Percentiles rank a stretch among this genome's conserved stretches.
These are phyloP conservation scores for Cladophialophora yegresii DNA, from an alignment of 2,329 filamentous ascomycete genomes.

Conservation along the genomic window DNA sequence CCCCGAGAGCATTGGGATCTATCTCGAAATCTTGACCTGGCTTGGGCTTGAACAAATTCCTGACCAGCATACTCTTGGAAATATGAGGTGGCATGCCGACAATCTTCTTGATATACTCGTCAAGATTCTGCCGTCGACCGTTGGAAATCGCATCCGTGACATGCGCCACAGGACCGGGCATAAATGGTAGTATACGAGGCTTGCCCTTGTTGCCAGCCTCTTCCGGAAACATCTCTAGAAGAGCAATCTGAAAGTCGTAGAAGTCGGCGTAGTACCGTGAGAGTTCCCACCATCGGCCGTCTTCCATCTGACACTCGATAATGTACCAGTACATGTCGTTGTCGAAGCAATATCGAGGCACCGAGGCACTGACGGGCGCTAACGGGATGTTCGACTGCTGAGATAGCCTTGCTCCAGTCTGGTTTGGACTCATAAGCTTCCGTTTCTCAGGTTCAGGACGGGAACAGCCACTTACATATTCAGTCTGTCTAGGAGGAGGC, in stretches of 20 bases:
- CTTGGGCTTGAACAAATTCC: slow-evolving; percentile 85
- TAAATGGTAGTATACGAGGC: slow-evolving; percentile 85
- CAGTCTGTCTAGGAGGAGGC: slow-evolving; percentile 32
- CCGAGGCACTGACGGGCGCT: slow-evolving; percentile 78
- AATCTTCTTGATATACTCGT: slow-evolving; percentile 93
- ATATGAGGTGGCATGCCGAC: slow-evolving; percentile 82
- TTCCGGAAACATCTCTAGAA: slow-evolving; percentile 85
- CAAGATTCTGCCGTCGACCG: slow-evolving; percentile 84
- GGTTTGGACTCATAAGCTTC: slow-evolving; percentile 46
- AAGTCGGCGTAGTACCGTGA: slow-evolving; percentile 97
- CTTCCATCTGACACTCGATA: slow-evolving; percentile 86
- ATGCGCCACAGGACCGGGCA: slow-evolving; percentile 96
- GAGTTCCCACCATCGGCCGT: slow-evolving; percentile 88
- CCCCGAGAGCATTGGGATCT: slow-evolving; percentile 64
- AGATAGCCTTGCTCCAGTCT: slow-evolving; percentile 45
- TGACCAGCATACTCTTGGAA: slow-evolving; percentile 77
- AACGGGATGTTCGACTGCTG: slow-evolving; percentile 56
- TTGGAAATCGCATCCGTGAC: slow-evolving; percentile 98
- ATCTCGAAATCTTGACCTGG: slow-evolving; percentile 87
- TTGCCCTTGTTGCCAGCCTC: slow-evolving; percentile 86
- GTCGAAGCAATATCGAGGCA: slow-evolving; percentile 90
- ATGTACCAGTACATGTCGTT: slow-evolving; percentile 99
- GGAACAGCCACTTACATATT: slow-evolving; percentile 36
- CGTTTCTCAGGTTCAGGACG: slow-evolving; percentile 23
- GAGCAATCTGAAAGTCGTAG: slow-evolving; percentile 95